Evolutionary conservation across 2,329 filamentous ascomycete genomes (phyloP), one percentile per base, ranked within the genome.

Genomic region (Epichloe amarillans): DNA sequence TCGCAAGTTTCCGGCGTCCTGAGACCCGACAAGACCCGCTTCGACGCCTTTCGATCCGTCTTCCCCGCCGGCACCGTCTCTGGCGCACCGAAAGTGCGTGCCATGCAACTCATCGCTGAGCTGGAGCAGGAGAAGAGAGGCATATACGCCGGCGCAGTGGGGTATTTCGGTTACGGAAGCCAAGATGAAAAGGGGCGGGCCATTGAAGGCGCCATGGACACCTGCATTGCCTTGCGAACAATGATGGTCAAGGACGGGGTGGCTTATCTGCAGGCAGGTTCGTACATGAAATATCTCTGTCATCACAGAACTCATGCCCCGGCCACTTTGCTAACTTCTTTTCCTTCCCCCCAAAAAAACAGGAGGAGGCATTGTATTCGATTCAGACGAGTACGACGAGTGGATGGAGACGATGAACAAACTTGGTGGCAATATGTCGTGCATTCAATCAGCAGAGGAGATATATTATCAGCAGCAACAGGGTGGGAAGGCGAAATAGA

Each of bases 41-140:
- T 95, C 69, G 91, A 97, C 64, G 93, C 93, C 10, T 95, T 98
- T 72, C 80, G 91, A 39, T 90, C 86, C 57, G 96, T 98, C 61
- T 98, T 98, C 72, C 93, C 93, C 0, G 93, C 93, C 4, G 93
- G 93, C 51, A 98, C 93, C 0, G 91, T 97, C 33, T 93, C 86
- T 17, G 93, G 93, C 4, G 91, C 93, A 4, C 93, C 93, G 52
- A 98, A 98, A 71, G 89, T 98, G 50, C 82, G 84, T 55, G 93
- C 93, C 3, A 98, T 98, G 93, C 87, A 96, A 70, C 74, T 98
- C 54, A 98, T 98, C 61, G 89, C 87, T 45, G 91, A 97, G 71
- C 72, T 97, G 45, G 93, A 98, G 70, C 74, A 79, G 56, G 93
- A 98, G 76, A 96, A 96, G 75, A 78, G 93, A 50, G 91, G 93